phyloP scores from a whole-genome alignment of 2,329 filamentous ascomycete genomes.

The Gliomastix tumulicola region DNA sequence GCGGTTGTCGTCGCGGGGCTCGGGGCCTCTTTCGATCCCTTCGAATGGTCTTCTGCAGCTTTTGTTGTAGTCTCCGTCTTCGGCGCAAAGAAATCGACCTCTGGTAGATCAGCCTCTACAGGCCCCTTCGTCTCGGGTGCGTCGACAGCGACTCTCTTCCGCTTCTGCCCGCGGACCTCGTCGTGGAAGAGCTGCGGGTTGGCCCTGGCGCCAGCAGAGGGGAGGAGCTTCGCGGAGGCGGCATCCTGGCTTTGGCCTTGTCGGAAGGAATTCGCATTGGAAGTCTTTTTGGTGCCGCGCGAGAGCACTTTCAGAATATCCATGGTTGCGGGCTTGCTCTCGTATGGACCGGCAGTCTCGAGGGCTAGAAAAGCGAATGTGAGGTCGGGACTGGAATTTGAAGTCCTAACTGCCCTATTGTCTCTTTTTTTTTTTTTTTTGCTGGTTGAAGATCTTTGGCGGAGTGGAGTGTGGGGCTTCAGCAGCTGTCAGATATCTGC shows the following conservation, averaged over 20 bases:
- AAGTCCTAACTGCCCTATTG: too few relatives aligned
- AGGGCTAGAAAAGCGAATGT: too few relatives aligned
- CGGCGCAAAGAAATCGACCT: slow-evolving; percentile 54
- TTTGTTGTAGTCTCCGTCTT: slow-evolving; percentile 28
- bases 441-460: too few relatives aligned
- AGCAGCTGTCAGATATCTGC: too few relatives aligned
- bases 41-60: too few relatives aligned
- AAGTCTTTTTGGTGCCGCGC: slow-evolving; percentile 55
- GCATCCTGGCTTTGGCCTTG: slow-evolving; percentile 19
- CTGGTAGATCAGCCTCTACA: slow-evolving; percentile 27
- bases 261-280: slow-evolving; percentile 22
- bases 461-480: too few relatives aligned
- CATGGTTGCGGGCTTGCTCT: too few relatives aligned
- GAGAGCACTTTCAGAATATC: slow-evolving; percentile 70
- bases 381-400: too few relatives aligned
- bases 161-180: slow-evolving; percentile 42
- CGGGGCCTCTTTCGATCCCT: slow-evolving; percentile 18
- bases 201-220: slow-evolving; percentile 55
- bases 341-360: too few relatives aligned
- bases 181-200: slow-evolving; percentile 68
- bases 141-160: slow-evolving; percentile 37
- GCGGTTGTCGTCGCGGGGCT: background rate
- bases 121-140: slow-evolving; percentile 14
- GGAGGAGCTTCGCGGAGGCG: slow-evolving; percentile 37
- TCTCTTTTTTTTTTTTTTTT: too few relatives aligned